Evolutionary conservation across 352 stramenopile species (phyloP).

Genomic region (Peronospora tabacina): DNA sequence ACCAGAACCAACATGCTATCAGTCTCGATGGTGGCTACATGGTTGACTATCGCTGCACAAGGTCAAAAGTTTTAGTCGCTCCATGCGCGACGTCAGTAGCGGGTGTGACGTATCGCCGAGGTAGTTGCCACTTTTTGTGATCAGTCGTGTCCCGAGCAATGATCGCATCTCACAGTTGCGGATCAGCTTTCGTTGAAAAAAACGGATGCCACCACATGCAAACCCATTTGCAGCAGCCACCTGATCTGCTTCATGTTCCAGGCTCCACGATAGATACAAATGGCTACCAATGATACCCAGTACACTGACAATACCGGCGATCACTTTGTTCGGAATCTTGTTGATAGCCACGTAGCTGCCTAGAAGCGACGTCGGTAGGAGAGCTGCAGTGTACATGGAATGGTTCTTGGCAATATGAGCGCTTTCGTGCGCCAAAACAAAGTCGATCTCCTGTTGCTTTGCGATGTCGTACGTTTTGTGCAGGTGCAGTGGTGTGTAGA

Average conservation of each 20-base stretch:
- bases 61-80: conserved; percentile 49
- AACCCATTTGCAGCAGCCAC: conserved; percentile 62
- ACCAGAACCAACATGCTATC: neutral
- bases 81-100: conserved; percentile 63
- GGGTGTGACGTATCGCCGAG: conserved; percentile 71
- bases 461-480: conserved; percentile 51
- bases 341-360: conserved; percentile 43
- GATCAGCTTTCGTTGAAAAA: conserved; percentile 66
- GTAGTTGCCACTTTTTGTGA: conserved; percentile 76
- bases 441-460: conserved; percentile 68
- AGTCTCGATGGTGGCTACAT: conserved; percentile 9
- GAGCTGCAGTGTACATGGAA: conserved; percentile 49
- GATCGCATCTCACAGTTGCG: conserved; percentile 67
- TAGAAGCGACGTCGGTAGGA: conserved; percentile 57
- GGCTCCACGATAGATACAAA: conserved; percentile 62
- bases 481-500: conserved; percentile 45
- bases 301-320: conserved; percentile 43
- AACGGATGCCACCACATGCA: conserved; percentile 56
- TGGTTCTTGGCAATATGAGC: conserved; percentile 80
- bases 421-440: conserved; percentile 76
- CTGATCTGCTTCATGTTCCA: conserved; percentile 78
- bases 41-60: conserved; percentile 12
- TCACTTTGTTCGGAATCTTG: conserved; percentile 69
- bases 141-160: conserved; percentile 53
- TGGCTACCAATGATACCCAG: conserved; percentile 44